A percentile compares a stretch with the other conserved stretches of the same genome.
These are phyloP conservation scores for Thraustochytrium sp. DNA, from an alignment of 352 stramenopile genomes.

Conservation along the genomic window DNA sequence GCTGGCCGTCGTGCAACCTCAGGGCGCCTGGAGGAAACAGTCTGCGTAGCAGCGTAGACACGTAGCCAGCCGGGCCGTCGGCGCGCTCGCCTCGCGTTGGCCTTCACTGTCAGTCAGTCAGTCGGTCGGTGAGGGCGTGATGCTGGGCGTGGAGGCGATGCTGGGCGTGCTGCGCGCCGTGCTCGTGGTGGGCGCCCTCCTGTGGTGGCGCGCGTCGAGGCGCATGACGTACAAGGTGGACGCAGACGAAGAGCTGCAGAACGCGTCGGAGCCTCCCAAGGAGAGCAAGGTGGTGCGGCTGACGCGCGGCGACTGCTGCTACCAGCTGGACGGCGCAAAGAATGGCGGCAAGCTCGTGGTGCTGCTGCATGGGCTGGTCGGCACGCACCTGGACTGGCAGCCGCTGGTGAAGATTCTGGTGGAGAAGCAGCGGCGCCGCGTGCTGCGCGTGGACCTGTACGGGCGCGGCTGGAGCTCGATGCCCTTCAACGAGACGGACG, in stretches of 20 bases:
- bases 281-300: background rate
- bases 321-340: background rate
- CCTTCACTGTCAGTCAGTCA: no score
- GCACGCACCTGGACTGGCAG: background rate
- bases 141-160: no score
- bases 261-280: background rate
- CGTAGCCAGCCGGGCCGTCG: no score
- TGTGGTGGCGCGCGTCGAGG: background rate
- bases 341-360: conserved; percentile 29
- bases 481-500: background rate
- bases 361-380: conserved; percentile 9
- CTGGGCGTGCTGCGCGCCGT: no score
- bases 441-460: conserved; percentile 17
- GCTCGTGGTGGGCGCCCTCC: background rate
- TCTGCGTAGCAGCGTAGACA: no score
- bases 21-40: no score
- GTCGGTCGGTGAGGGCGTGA: no score
- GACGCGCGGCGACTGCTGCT: background rate
- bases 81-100: no score
- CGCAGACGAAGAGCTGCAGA: background rate
- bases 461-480: background rate
- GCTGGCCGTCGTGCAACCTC: no score
- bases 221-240: background rate
- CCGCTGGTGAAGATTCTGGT: background rate
- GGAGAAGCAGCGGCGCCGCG: background rate